Percentiles rank a stretch among this genome's conserved stretches.
phyloP scores from a whole-genome alignment of 352 stramenopile genomes.

The Pythium pectinolyticum region DNA sequence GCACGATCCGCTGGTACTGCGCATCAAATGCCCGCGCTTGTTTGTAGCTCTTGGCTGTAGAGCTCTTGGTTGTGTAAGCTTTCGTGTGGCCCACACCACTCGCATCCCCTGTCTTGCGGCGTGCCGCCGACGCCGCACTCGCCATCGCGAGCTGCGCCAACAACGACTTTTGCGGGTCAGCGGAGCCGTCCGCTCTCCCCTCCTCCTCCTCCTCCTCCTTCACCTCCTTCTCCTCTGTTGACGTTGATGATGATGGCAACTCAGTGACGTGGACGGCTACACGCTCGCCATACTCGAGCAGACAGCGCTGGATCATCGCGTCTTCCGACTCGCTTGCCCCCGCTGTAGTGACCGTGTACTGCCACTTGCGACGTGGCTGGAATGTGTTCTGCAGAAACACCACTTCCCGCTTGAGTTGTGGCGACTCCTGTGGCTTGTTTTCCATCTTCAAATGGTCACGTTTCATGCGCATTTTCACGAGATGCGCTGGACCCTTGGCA shows the following conservation, averaged over 20 bases:
- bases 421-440: neutral
- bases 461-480: conserved; percentile 36
- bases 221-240: conserved; percentile 20
- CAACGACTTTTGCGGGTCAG: conserved; percentile 3
- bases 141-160: conserved; percentile 22
- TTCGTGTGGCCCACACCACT: neutral
- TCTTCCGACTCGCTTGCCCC: conserved; percentile 51
- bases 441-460: conserved; percentile 38
- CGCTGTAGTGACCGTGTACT: conserved; percentile 32
- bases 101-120: neutral
- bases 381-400: conserved; percentile 41
- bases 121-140: conserved; percentile 1
- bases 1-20: conserved; percentile 57
- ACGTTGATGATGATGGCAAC: neutral
- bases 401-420: conserved; percentile 47
- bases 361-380: conserved; percentile 43
- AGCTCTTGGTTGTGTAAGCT: neutral
- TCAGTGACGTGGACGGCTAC: conserved; percentile 25
- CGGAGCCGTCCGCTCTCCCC: too few relatives aligned
- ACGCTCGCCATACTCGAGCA: conserved; percentile 79
- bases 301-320: conserved; percentile 70
- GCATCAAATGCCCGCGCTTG: conserved; percentile 50
- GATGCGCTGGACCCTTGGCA: conserved; percentile 30
- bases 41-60: conserved; percentile 2
- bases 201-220: neutral